Evolutionary conservation across 2,329 filamentous ascomycete genomes (phyloP).

Genomic region (Myriosclerotinia curreyana): DNA sequence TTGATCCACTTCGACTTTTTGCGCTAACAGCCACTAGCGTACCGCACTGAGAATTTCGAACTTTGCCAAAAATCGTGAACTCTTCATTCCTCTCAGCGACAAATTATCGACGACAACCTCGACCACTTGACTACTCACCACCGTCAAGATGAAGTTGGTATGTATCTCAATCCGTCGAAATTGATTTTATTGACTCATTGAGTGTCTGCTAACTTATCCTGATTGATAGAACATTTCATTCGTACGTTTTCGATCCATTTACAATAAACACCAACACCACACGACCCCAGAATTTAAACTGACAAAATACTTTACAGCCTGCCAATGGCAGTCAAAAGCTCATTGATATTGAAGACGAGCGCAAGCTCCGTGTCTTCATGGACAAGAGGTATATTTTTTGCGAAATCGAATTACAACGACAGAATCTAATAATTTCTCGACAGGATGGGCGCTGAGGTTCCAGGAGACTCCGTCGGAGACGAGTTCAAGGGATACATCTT

Average conservation of each 20-base stretch:
- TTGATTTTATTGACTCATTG: background rate
- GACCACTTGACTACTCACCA: conserved; percentile 23
- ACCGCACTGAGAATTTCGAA: conserved; percentile 19
- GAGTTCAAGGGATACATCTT: conserved; percentile 99
- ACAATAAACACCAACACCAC: background rate
- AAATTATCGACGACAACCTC: conserved; percentile 25
- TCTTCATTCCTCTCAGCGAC: conserved; percentile 16
- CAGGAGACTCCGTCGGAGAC: conserved; percentile 91
- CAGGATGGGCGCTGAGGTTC: conserved; percentile 85
- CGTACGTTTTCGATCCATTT: conserved; percentile 31
- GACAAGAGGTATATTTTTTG: conserved; percentile 69
- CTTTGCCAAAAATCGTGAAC: conserved; percentile 16
- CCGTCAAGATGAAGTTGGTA: conserved; percentile 40
- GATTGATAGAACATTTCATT: conserved; percentile 38
- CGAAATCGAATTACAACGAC: conserved; percentile 3
- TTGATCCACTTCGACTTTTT: background rate
- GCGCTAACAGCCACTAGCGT: conserved; percentile 15
- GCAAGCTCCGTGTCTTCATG: conserved; percentile 98
- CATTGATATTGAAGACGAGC: conserved; percentile 98
- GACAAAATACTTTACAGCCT: conserved; percentile 49
- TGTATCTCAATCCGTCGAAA: conserved; percentile 21
- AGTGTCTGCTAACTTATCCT: conserved; percentile 30
- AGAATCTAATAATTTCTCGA: conserved; percentile 24
- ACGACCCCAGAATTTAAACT: conserved; percentile 22
- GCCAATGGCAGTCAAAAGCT: conserved; percentile 99